phyloP scores from a whole-genome alignment of 306 rosid genomes.

The Parietaria judaica region DNA sequence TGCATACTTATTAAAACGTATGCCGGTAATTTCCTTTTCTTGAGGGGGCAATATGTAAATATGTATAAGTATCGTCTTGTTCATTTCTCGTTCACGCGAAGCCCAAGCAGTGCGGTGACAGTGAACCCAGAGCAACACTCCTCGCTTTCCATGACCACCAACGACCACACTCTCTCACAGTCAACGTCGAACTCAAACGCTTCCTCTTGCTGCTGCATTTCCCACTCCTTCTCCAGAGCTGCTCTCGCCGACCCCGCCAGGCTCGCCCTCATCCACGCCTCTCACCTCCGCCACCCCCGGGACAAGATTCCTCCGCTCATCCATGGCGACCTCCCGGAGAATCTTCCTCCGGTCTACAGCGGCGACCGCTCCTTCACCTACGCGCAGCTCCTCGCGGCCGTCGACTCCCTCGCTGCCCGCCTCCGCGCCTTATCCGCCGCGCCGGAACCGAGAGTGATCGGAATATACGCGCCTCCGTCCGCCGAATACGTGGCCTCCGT shows the following conservation, averaged over 20 bases:
- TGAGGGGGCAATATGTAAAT: no score
- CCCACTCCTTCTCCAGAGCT: constrained; percentile 48
- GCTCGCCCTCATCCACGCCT: constrained; percentile 62
- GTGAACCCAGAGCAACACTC: no score
- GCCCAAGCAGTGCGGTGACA: no score
- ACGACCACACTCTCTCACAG: no score
- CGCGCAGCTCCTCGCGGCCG: constrained; percentile 42
- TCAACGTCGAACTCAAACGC: no score
- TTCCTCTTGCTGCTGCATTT: constrained; percentile 42
- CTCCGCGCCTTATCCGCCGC: constrained; percentile 32
- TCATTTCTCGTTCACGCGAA: no score
- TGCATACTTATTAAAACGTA: no score
- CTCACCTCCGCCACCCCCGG: constrained; percentile 11
- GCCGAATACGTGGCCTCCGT: constrained; percentile 63
- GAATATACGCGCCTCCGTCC: constrained; percentile 70
- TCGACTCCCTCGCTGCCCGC: constrained; percentile 56
- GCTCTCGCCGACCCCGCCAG: constrained; percentile 50
- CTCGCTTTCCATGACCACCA: not conserved
- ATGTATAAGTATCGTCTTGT: no score
- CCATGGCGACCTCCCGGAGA: constrained; percentile 29
- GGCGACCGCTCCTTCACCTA: constrained; percentile 63
- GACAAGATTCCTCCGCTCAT: constrained; percentile 12
- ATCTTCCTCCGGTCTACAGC: constrained; percentile 6
- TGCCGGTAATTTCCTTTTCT: no score
- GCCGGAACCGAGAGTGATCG: constrained; percentile 54